Base-by-base conservation (phyloP, 768 basidiomycete species). In the Rhizopogon rudus region DNA sequence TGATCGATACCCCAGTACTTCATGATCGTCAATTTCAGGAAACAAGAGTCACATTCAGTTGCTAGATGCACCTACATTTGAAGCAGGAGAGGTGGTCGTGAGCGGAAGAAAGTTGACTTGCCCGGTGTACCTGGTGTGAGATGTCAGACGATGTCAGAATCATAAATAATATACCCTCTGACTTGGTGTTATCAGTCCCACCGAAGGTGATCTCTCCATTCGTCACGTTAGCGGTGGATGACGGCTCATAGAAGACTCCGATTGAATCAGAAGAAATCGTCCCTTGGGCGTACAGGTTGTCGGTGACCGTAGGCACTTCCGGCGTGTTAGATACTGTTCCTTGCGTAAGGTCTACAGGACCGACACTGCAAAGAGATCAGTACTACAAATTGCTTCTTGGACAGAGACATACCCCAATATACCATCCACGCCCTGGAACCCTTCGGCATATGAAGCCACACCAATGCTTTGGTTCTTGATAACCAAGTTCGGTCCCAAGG, bases 151-250 rank as follows among this genome's bases (percentile, higher is more conserved):
- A 40, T 25, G 17, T 31, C 37, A 28, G 6, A n/a, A 51, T n/a
- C 44, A 44, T 25, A 29, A 3, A 44, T 1, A 1, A 13, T 40
- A 40, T 43, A 35, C 33, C 0, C 8, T 17, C 48, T 63, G 56
- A 79, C 77, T 77, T 82, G 51, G 67, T 61, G 4, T 57, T 58
- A 58, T 84, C 83, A n/a, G 73, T 68, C 6, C 75, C 75, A 46
- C 83, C 83, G 56, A 84, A 82, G 6, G 72, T 76, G 22, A 86
- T 69, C 62, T 83, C 81, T 46, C 83, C 83, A 58, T 84, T 82
- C 33, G 70, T 60, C 10, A 67, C 64, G 10, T 61, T 55, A 3
- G 60, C 44, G 8, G 61, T 50, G 1, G 77, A 77, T 4, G 79
- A 77, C 13, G 81, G 83, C 54, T 72, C 65, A 60, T 77, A 84